A percentile compares a stretch with the other conserved stretches of the same genome.
These are phyloP conservation scores for Lactarius akahatsu DNA, from an alignment of 768 basidiomycete genomes.

Conservation along the genomic window DNA sequence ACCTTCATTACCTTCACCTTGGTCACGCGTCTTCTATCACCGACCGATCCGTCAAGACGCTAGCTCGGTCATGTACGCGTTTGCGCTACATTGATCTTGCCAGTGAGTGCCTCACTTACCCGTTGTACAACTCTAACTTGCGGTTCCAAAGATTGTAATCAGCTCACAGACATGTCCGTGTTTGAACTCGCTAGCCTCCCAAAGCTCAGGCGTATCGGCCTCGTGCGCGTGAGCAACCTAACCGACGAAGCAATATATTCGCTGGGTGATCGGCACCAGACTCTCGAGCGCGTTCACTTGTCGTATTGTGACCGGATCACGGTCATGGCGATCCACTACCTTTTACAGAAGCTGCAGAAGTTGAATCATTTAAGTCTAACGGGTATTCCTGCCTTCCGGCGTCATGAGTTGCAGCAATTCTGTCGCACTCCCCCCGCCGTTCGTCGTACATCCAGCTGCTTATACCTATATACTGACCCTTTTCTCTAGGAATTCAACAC, in stretches of 20 bases:
- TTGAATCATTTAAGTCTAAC: slow-evolving; percentile 95
- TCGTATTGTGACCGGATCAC: slow-evolving; percentile 97
- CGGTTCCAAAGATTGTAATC: slow-evolving; percentile 63
- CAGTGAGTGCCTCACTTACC: slow-evolving; percentile 53
- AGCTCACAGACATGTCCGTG: slow-evolving; percentile 91
- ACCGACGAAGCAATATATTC: slow-evolving; percentile 93
- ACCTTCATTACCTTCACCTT: slow-evolving; percentile 92
- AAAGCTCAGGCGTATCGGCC: slow-evolving; percentile 90
- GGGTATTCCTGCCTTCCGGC: slow-evolving; percentile 91
- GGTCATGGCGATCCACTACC: slow-evolving; percentile 86
- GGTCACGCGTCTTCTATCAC: slow-evolving; percentile 91
- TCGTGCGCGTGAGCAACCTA: slow-evolving; percentile 88
- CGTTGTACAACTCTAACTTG: slow-evolving; percentile 24
- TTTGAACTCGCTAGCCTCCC: slow-evolving; percentile 85
- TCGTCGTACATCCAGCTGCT: slow-evolving; percentile 34
- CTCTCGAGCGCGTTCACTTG: slow-evolving; percentile 93
- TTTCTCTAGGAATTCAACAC: slow-evolving; percentile 79
- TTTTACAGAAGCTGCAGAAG: slow-evolving; percentile 85
- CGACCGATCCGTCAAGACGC: slow-evolving; percentile 77
- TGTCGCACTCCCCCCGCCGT: slow-evolving; percentile 88
- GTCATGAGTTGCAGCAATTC: slow-evolving; percentile 81
- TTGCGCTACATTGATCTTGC: slow-evolving; percentile 96
- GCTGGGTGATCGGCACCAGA: slow-evolving; percentile 78
- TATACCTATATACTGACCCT: not conserved
- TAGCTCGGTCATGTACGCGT: slow-evolving; percentile 86